Percentiles rank a stretch among this genome's conserved stretches.
These are phyloP conservation scores for Leccinum boreale DNA, from an alignment of 768 basidiomycete species.

Conservation along the genomic window DNA sequence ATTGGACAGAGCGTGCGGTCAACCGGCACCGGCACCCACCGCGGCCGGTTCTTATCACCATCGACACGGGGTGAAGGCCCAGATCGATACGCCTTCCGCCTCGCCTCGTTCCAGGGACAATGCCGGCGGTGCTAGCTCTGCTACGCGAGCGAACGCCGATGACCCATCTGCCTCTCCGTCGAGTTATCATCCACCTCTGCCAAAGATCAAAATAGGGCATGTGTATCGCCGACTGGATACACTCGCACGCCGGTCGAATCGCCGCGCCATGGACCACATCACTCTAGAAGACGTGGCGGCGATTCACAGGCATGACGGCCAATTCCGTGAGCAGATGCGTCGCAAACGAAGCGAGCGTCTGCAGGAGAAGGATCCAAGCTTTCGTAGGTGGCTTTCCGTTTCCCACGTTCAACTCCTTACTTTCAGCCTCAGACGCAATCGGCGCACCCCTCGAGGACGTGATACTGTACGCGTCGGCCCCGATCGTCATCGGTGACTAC, in stretches of 20 bases:
- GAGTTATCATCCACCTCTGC: constrained; percentile 7
- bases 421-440: constrained; percentile 30
- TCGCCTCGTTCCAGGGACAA: constrained; percentile 1
- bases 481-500: constrained; percentile 35
- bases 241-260: constrained; percentile 18
- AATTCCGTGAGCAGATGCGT: constrained; percentile 24
- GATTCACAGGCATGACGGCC: constrained; percentile 16
- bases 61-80: not conserved
- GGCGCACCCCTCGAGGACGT: constrained; percentile 35
- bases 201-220: constrained; percentile 17
- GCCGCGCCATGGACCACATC: constrained; percentile 29
- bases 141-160: not conserved
- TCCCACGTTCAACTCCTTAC: not conserved
- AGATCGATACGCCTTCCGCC: not conserved
- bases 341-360: constrained; percentile 16
- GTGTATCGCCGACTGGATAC: constrained; percentile 28
- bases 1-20: constrained; percentile 29
- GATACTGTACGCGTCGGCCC: constrained; percentile 30
- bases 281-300: constrained; percentile 20
- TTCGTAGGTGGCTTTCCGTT: constrained; percentile 19
- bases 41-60: not conserved
- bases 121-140: not conserved
- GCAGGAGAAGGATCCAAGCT: constrained; percentile 21
- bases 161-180: not conserved
- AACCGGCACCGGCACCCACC: constrained; percentile 3